These are phyloP conservation scores for Vicia sativa DNA, from an alignment of 306 rosid species.

Conservation along the genomic window DNA sequence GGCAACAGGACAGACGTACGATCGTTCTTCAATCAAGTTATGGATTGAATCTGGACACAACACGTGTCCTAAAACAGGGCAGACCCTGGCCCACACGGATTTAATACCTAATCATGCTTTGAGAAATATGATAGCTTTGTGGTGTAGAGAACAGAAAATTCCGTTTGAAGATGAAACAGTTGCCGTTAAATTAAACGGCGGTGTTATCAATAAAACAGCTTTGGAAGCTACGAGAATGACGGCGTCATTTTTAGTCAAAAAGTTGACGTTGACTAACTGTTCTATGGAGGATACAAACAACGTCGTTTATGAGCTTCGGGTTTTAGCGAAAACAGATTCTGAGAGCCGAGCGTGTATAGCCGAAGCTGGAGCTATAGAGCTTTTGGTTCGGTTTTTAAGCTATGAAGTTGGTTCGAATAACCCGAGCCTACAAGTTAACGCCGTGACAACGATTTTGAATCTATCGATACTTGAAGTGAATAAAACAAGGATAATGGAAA, in stretches of 20 bases:
- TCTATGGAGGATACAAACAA: slow-evolving; percentile 47
- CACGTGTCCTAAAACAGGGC: slow-evolving; percentile 98
- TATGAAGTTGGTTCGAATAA: slow-evolving; percentile 30
- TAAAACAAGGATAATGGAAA: slow-evolving; percentile 73
- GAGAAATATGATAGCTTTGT: slow-evolving; percentile 68
- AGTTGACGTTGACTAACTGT: slow-evolving; percentile 50
- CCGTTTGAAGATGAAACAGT: slow-evolving; percentile 56
- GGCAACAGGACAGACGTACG: slow-evolving; percentile 98
- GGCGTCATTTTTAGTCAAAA: slow-evolving; percentile 65
- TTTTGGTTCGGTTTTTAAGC: slow-evolving; percentile 57
- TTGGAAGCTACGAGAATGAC: slow-evolving; percentile 80
- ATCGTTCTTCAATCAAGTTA: slow-evolving; percentile 62
- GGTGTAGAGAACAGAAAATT: slow-evolving; percentile 80
- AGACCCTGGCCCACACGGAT: slow-evolving; percentile 64
- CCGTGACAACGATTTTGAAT: slow-evolving; percentile 82
- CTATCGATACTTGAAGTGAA: slow-evolving; percentile 76
- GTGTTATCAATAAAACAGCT: slow-evolving; percentile 64
- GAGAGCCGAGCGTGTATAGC: slow-evolving; percentile 82
- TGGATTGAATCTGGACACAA: slow-evolving; percentile 89
- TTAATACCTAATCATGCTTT: slow-evolving; percentile 70
- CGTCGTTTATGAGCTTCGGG: slow-evolving; percentile 84
- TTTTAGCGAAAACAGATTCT: slow-evolving; percentile 68
- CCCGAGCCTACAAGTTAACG: slow-evolving; percentile 75
- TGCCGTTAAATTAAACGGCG: slow-evolving; percentile 43
- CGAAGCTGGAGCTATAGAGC: slow-evolving; percentile 78